Evolutionary conservation across 2,329 filamentous ascomycete species (phyloP).

Genomic region (Elsinoe perseae): DNA sequence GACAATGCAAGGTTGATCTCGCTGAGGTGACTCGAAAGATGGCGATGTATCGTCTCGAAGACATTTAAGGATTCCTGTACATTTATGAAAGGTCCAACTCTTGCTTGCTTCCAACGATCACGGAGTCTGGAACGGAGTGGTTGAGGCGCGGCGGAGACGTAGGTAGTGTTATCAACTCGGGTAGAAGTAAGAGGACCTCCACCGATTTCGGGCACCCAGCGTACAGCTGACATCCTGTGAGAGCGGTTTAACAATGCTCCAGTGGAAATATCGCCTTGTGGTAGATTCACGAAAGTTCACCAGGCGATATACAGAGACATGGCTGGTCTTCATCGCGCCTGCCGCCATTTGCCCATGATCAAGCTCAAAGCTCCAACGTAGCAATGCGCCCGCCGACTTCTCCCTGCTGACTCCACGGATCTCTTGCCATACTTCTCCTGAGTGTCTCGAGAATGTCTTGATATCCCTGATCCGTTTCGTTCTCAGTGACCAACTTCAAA

Average conservation of each 20-base stretch:
- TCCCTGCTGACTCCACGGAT: conserved; percentile 34
- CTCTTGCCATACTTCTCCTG: conserved; percentile 35
- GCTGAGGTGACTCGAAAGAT: not conserved
- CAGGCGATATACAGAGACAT: no score
- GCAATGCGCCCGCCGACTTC: conserved; percentile 39
- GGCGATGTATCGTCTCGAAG: not conserved
- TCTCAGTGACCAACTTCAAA: conserved; percentile 33
- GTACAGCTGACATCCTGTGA: not conserved
- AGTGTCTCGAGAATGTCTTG: conserved; percentile 38
- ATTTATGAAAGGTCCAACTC: conserved; percentile 3
- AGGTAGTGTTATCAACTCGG: not conserved
- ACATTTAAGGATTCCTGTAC: not conserved
- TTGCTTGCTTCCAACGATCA: not conserved
- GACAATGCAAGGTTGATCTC: not conserved
- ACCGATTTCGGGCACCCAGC: not conserved
- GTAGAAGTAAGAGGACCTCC: not conserved
- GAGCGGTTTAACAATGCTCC: not conserved
- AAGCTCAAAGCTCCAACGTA: conserved; percentile 34
- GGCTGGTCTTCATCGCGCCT: not conserved
- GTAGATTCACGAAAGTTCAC: not conserved
- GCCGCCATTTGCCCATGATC: not conserved
- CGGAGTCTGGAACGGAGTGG: not conserved
- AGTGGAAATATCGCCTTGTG: not conserved
- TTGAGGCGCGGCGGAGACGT: not conserved
- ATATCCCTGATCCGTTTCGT: conserved; percentile 26